Percentiles rank a stretch among this genome's conserved stretches.
phyloP scores from a whole-genome alignment of 768 basidiomycete genomes.

The Coprinopsis strossmayeri region DNA sequence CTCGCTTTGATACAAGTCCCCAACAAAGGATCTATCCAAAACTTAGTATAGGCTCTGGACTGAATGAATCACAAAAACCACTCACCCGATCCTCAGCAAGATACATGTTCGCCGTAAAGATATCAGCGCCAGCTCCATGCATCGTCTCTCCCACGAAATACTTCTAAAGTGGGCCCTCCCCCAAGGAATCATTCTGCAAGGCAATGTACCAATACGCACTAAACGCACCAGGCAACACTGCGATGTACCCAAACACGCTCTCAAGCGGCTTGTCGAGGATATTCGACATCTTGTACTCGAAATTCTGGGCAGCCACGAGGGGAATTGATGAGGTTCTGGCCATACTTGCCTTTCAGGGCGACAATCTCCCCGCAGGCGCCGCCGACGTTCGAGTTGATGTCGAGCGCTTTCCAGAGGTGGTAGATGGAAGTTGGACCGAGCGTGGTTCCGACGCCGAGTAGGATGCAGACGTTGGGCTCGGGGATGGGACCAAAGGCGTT shows the following conservation, averaged over 20 bases:
- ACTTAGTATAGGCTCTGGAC: neutral
- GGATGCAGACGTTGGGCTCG: slow-evolving; percentile 88
- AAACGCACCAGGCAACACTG: slow-evolving; percentile 89
- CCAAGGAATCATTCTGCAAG: slow-evolving; percentile 75
- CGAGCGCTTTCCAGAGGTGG: slow-evolving; percentile 93
- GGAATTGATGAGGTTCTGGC: slow-evolving; percentile 75
- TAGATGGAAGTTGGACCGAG: slow-evolving; percentile 88
- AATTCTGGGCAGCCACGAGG: slow-evolving; percentile 73
- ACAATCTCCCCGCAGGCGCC: slow-evolving; percentile 97
- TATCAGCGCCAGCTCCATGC: slow-evolving; percentile 82
- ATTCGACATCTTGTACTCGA: slow-evolving; percentile 88
- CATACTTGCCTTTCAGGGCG: slow-evolving; percentile 81
- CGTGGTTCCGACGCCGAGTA: slow-evolving; percentile 79
- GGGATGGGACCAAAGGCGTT: slow-evolving; percentile 79
- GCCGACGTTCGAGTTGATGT: slow-evolving; percentile 85
- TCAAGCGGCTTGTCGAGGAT: slow-evolving; percentile 91
- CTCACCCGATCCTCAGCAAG: slow-evolving; percentile 80
- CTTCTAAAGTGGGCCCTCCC: slow-evolving; percentile 87
- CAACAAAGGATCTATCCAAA: slow-evolving; percentile 75
- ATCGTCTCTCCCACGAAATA: slow-evolving; percentile 98
- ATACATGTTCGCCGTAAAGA: slow-evolving; percentile 97
- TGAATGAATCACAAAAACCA: slow-evolving; percentile 8
- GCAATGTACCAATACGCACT: slow-evolving; percentile 90
- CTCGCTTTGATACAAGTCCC: slow-evolving; percentile 95
- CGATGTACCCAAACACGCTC: slow-evolving; percentile 89